Base-by-base conservation (phyloP, 1,284 basidiomycete species). In the Apiotrichum sp. region DNA sequence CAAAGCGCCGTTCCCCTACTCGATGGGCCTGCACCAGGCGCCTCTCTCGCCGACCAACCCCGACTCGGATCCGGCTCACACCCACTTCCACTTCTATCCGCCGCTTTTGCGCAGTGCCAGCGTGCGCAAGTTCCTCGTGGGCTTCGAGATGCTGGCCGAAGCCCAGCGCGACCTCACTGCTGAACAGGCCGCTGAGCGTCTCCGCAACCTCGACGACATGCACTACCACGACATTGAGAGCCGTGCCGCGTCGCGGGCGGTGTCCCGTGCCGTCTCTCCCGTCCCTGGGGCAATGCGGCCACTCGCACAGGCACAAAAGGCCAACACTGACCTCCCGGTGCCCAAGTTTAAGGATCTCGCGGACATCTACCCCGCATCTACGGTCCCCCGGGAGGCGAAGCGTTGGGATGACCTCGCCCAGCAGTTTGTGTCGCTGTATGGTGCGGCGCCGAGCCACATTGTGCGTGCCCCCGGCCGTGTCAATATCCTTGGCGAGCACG, bases 111-210 rank as follows among this genome's bases (percentile, higher is more conserved):
- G 93, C 43, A 90, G 85, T 63, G 86, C 90, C 3, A 87, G 79
- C 41, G 86, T 96, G 44, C 82, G 86, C 66, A 97, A 97, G 75
- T 96, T 96, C 77, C 75, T 95, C 36, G 93, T 95, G 35, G 92
- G 93, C 84, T 96, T 90, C 65, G 93, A 96, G 74, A 80, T 96
- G 62, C 89, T 96, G 83, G 89, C 84, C 0, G 92, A 97, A 72
- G 82, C 88, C 2, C 93, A 97, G 78, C 80, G 93, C 2, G 93
- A 97, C 71, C 78, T 96, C 40, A 93, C 91, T 0, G 83, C 92
- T 0, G 93, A 97, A 70, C 88, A 92, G 72, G 92, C 91, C 6
- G 92, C 92, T 0, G 69, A 76, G 59, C 79, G 82, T 40, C 76
- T 96, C 53, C 77, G 84, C 35, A 80, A 66, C 2, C 78, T 80